These are phyloP conservation scores for Parietichytrium sp. DNA, from an alignment of 108 stramenopile species.

Conservation along the genomic window DNA sequence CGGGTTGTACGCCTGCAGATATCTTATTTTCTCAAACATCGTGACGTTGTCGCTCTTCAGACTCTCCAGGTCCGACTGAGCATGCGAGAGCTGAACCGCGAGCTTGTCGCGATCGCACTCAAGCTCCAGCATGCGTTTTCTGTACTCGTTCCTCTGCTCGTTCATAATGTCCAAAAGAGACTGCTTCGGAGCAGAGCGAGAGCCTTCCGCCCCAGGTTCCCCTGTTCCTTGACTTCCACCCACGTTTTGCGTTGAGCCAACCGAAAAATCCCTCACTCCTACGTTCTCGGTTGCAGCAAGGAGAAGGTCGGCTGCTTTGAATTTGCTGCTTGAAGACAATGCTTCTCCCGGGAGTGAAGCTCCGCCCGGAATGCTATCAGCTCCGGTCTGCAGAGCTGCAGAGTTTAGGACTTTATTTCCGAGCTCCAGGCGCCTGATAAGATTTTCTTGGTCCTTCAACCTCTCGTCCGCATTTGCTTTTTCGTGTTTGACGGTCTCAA, in stretches of 20 bases:
- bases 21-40: not conserved
- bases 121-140: constrained; percentile 13
- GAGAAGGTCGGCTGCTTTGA: not conserved
- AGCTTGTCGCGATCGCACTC: not conserved
- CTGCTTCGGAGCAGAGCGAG: not conserved
- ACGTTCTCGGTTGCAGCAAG: constrained; percentile 24
- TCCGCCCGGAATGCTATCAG: no score
- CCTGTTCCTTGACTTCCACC: not conserved
- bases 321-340: not conserved
- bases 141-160: not conserved
- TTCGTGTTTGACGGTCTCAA: not conserved
- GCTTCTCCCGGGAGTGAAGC: no score
- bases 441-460: no score
- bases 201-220: not conserved
- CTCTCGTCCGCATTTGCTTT: no score
- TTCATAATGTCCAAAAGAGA: not conserved
- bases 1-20: not conserved
- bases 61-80: not conserved
- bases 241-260: no score
- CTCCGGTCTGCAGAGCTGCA: no score
- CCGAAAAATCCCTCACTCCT: not conserved
- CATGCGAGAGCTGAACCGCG: not conserved
- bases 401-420: no score
- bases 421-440: no score
- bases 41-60: constrained; percentile 5